Evolutionary conservation across 306 rosid genomes (phyloP), one percentile per base, ranked within the genome.

Genomic region (Vigna mungo): DNA sequence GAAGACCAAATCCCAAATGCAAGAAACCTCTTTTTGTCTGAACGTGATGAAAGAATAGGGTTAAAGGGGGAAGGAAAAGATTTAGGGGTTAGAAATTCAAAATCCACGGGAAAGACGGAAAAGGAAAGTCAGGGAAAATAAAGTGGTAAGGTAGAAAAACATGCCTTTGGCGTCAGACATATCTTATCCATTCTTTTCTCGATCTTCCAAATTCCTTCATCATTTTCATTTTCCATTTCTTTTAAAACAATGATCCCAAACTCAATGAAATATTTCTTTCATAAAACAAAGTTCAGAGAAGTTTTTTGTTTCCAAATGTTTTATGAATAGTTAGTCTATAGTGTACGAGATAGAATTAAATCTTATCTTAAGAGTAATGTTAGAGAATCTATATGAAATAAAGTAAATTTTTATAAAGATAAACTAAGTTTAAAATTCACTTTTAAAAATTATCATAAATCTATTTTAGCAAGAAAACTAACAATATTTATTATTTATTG

Each of bases 21-120:
- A 82, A 82, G 85, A 77, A 82, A 82, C 65, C 79, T 82, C 71
- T 4, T 76, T 65, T 44, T 78, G 70, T 76, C 69, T 82, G 39
- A 71, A 75, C 48, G 25, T 54, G 82, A 63, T 52, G 78, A 71
- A 53, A n/a, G 72, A 25, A 72, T 64, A 7, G 71, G 72, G 72
- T 51, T 39, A 71, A 79, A 70, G 0, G 23, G 65, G 11, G 48
- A 62, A 71, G 72, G 65, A 25, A 71, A 72, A 69, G 32, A 68
- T 53, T 54, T 18, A 55, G 70, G 47, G 68, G 69, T 7, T 30
- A 20, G 14, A 56, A 41, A 54, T 53, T 14, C 55, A 65, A 73
- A 52, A 48, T 48, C 56, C 62, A 72, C 85, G 85, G 76, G 71
- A 77, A 77, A 55, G 75, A 47, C 76, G 79, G 82, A 77, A 82